Percentiles rank a stretch among this genome's conserved stretches.
Evolutionary conservation across 805 yeast species (phyloP).

Genomic region (Pichia heedii): DNA sequence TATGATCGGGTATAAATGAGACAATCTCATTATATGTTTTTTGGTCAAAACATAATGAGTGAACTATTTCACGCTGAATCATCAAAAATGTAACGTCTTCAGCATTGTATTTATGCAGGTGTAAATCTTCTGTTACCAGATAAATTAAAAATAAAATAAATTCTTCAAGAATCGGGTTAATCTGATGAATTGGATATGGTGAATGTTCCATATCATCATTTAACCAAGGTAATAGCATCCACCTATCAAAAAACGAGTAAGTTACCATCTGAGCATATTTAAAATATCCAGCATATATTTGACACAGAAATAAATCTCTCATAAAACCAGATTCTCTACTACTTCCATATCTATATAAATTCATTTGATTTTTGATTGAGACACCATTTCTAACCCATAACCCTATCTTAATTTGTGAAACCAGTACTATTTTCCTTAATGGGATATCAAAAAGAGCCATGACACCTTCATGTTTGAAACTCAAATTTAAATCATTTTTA

Average conservation of each 20-base stretch:
- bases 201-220: slow-evolving; percentile 35
- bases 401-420: slow-evolving; percentile 81
- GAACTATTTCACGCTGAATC: slow-evolving; percentile 66
- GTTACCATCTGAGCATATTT: slow-evolving; percentile 47
- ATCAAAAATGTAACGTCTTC: slow-evolving; percentile 41
- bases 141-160: slow-evolving; percentile 60
- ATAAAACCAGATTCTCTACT: slow-evolving; percentile 75
- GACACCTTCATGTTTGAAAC: slow-evolving; percentile 14
- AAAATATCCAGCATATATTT: slow-evolving; percentile 42
- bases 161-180: slow-evolving; percentile 60
- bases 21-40: slow-evolving; percentile 63
- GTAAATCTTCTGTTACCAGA: slow-evolving; percentile 57
- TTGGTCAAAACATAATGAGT: slow-evolving; percentile 69
- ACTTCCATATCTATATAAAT: slow-evolving; percentile 68
- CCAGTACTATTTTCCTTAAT: slow-evolving; percentile 60
- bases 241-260: slow-evolving; percentile 53
- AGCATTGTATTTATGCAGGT: slow-evolving; percentile 41
- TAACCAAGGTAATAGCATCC: slow-evolving; percentile 56
- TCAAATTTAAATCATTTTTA: neutral
- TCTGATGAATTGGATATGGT: slow-evolving; percentile 28
- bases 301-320: slow-evolving; percentile 69
- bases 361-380: slow-evolving; percentile 68
- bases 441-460: slow-evolving; percentile 58
- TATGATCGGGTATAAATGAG: slow-evolving; percentile 64
- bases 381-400: slow-evolving; percentile 93